Conservation (phyloP, 2,329 filamentous ascomycete species). For the Rhinocladiella similis region DNA sequence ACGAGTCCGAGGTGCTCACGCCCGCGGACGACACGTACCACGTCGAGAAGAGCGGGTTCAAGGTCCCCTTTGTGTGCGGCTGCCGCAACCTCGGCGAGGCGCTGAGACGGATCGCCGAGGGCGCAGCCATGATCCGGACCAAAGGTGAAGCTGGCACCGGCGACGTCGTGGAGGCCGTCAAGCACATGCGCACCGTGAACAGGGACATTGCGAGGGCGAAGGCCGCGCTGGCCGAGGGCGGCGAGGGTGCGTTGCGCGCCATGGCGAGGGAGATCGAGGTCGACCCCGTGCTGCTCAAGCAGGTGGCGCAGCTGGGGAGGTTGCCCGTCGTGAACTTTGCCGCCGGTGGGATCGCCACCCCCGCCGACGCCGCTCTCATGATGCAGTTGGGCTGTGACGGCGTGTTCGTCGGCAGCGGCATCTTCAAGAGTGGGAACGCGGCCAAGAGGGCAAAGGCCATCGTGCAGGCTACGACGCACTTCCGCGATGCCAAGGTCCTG, state of each 20-base stretch:
- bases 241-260: constrained; percentile 72
- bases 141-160: constrained; percentile 98
- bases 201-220: constrained; percentile 74
- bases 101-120: constrained; percentile 84
- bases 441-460: constrained; percentile 90
- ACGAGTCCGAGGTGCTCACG: constrained; percentile 96
- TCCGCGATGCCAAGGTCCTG: constrained; percentile 77
- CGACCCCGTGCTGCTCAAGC: constrained; percentile 75
- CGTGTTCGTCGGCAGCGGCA: constrained; percentile 94
- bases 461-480: constrained; percentile 91
- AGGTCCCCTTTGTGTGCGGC: constrained; percentile 90
- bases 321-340: constrained; percentile 97
- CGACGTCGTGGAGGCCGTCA: constrained; percentile 93
- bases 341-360: constrained; percentile 98
- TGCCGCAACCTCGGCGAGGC: constrained; percentile 94
- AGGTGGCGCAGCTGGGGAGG: constrained; percentile 83
- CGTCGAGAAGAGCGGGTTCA: constrained; percentile 83
- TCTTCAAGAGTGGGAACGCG: constrained; percentile 95
- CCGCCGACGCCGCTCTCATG: constrained; percentile 94
- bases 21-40: constrained; percentile 89
- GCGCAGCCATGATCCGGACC: constrained; percentile 97
- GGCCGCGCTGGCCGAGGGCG: constrained; percentile 50
- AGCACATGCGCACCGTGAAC: constrained; percentile 91
- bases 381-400: constrained; percentile 99
- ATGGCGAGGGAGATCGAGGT: constrained; percentile 79